These are phyloP conservation scores for Haberlea rhodopensis DNA, from an alignment of 257 asterid species.

Conservation along the genomic window DNA sequence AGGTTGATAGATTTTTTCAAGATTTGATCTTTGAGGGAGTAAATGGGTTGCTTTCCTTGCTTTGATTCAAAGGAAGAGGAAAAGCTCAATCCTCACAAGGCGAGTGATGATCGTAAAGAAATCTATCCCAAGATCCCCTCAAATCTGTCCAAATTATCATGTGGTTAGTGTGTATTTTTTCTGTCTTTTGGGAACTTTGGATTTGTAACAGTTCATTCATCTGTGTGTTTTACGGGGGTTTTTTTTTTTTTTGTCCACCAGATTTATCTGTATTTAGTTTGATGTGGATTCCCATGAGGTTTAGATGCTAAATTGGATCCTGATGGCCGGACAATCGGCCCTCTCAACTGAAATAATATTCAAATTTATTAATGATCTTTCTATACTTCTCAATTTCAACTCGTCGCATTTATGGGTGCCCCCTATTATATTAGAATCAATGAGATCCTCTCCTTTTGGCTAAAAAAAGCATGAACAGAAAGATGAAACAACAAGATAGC, in stretches of 20 bases:
- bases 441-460: neutral
- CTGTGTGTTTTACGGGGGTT: neutral
- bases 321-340: no score
- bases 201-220: constrained; percentile 1
- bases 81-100: constrained; percentile 42
- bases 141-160: constrained; percentile 44
- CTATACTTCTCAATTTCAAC: no score
- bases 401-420: no score
- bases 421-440: neutral
- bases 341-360: no score
- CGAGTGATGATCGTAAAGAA: constrained; percentile 39
- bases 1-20: constrained; percentile 9
- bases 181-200: constrained; percentile 24
- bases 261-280: constrained; percentile 11
- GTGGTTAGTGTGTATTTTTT: constrained; percentile 34
- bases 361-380: no score
- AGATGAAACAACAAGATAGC: no score
- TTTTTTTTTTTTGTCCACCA: constrained; percentile 9
- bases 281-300: neutral
- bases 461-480: no score
- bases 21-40: constrained; percentile 27
- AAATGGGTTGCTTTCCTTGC: constrained; percentile 63
- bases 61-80: constrained; percentile 57
- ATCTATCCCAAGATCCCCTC: constrained; percentile 38
- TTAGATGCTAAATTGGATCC: neutral